Evolutionary conservation across 2,329 filamentous ascomycete genomes (phyloP).

Genomic region (Verticillium isaacii): DNA sequence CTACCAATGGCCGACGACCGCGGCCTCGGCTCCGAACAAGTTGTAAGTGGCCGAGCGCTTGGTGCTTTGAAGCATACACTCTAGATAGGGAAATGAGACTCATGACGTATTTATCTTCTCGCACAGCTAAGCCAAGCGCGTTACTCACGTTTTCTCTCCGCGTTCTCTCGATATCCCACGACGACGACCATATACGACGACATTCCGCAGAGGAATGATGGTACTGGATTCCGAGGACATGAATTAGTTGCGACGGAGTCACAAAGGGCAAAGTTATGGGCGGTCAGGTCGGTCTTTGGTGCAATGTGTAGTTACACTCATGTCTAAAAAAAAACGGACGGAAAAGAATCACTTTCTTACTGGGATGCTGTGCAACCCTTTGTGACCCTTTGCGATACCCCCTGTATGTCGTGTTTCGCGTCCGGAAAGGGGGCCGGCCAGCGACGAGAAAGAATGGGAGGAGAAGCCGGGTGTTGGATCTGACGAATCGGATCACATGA

Average conservation of each 20-base stretch:
- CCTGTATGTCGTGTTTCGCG: neutral
- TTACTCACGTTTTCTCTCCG: neutral
- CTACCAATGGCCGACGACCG: slow-evolving; percentile 89
- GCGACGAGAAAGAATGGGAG: neutral
- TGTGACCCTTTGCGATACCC: neutral
- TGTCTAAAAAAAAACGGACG: neutral
- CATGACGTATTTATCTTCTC: slow-evolving; percentile 4
- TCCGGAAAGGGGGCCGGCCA: neutral
- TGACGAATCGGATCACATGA: neutral
- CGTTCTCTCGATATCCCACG: neutral
- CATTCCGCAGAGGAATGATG: neutral
- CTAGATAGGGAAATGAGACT: slow-evolving; percentile 13
- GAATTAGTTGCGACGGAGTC: neutral
- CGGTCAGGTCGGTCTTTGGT: neutral
- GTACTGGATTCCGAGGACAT: neutral
- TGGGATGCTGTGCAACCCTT: neutral
- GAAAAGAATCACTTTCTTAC: neutral
- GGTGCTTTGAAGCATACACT: neutral
- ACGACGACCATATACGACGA: neutral
- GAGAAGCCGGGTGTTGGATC: neutral
- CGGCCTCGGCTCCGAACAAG: slow-evolving; percentile 66
- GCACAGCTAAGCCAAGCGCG: slow-evolving; percentile 9
- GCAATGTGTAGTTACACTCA: neutral
- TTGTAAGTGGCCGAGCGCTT: slow-evolving; percentile 53
- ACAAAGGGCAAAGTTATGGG: neutral